phyloP scores from a whole-genome alignment of 202 grass and related monocot genomes.

The Carex sylvatica region DNA sequence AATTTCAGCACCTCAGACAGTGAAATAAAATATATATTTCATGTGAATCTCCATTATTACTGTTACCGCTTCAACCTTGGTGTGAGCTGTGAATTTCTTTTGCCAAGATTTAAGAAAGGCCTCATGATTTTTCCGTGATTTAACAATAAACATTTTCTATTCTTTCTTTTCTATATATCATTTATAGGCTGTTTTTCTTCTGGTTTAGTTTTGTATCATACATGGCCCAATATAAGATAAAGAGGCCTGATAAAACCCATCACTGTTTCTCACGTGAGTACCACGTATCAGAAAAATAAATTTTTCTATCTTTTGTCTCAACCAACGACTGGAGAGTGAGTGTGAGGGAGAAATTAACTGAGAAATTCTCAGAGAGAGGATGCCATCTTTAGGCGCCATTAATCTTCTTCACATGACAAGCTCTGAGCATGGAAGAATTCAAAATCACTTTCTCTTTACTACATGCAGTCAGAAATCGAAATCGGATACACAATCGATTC shows the following conservation, averaged over 20 bases:
- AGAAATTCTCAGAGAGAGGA: neutral
- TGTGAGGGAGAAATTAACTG: neutral
- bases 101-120: neutral
- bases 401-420: neutral
- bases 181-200: neutral
- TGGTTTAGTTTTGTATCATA: neutral
- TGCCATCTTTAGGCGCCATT: conserved; percentile 14
- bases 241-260: neutral
- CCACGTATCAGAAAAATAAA: neutral
- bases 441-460: neutral
- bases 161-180: neutral
- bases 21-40: neutral
- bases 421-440: conserved; percentile 6
- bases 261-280: neutral
- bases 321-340: neutral
- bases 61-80: neutral
- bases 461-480: neutral
- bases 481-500: neutral
- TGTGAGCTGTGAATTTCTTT: neutral
- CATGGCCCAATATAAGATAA: neutral
- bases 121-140: neutral
- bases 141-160: neutral
- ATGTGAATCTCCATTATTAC: neutral
- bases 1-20: neutral
- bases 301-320: neutral